Evolutionary conservation across 2,329 filamentous ascomycete genomes (phyloP), one percentile per base, ranked within the genome.

Genomic region (Hyphodiscus sp.): DNA sequence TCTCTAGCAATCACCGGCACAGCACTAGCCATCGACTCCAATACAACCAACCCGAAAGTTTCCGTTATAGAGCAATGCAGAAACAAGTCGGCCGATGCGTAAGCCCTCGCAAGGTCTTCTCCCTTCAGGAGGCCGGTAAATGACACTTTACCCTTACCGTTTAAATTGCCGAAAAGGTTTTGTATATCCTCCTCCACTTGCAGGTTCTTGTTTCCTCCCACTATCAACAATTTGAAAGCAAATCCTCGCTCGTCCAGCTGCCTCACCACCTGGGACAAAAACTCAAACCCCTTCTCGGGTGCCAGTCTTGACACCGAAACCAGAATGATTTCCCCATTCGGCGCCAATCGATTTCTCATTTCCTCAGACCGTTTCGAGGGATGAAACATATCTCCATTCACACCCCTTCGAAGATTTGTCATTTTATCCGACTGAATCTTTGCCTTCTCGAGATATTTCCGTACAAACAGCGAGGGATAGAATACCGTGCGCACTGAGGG

Each of bases 1-100:
- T 87, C 83, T 45, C 85, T 76, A 2, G 85, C 85, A 50, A 88
- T 74, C 20, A 88, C 84, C 0, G 84, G 83, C 2, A 89, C 75
- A 2, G 83, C 83, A 58, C 82, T 86, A 0, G 84, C 83, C 83
- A 88, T 87, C 2, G 81, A 80, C 67, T 87, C 85, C 1, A 87
- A 71, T 1, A 87, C 84, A 0, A 88, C 84, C 10, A 88, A 72
- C 0, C 85, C 85, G 66, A 88, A 87, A 0, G 85, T 88, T 68
- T 88, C 85, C 0, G 84, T 87, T 53, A 87, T 73, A 20, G 60
- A 87, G 69, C 83, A 86, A 69, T 88, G 84, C 15, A 88, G 69
- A 64, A 88, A 87, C n/a, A 88, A 60, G 63, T 88, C 84, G 0
- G 79, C 83, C 2, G 79, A 80, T 1, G 85, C 83, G 59, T 87